Evolutionary conservation across 257 asterid species (phyloP).

Genomic region (Handroanthus guayacan): DNA sequence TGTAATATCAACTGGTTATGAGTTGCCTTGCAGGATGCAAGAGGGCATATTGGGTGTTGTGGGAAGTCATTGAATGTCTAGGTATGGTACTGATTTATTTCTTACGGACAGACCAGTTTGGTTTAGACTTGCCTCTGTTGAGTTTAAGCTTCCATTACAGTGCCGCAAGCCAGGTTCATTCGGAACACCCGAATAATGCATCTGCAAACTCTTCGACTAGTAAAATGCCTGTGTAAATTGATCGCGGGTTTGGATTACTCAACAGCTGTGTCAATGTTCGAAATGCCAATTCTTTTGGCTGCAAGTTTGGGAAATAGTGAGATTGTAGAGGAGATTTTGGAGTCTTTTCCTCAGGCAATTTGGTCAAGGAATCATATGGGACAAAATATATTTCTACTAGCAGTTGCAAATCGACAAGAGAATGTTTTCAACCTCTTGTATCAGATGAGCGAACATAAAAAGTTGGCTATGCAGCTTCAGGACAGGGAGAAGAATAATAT

Average conservation of each 20-base stretch:
- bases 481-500: constrained; percentile 42
- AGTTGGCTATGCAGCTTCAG: constrained; percentile 36
- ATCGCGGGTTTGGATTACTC: constrained; percentile 39
- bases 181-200: constrained; percentile 43
- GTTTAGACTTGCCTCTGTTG: neutral
- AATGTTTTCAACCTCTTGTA: constrained; percentile 49
- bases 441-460: constrained; percentile 46
- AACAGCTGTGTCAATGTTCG: constrained; percentile 47
- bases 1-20: neutral
- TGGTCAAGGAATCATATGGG: constrained; percentile 45
- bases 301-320: constrained; percentile 49
- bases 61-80: constrained; percentile 34
- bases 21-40: constrained; percentile 33
- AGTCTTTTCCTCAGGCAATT: constrained; percentile 48
- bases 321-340: constrained; percentile 54
- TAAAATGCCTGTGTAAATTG: constrained; percentile 44
- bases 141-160: constrained; percentile 26
- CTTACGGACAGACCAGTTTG: constrained; percentile 1
- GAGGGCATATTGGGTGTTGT: constrained; percentile 28
- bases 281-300: constrained; percentile 41
- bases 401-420: constrained; percentile 49
- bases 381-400: constrained; percentile 46
- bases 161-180: constrained; percentile 34
- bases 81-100: constrained; percentile 27
- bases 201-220: constrained; percentile 43